Evolutionary conservation across 106 monocot genomes (phyloP).

Genomic region (Dendrobium chrysotoxum): DNA sequence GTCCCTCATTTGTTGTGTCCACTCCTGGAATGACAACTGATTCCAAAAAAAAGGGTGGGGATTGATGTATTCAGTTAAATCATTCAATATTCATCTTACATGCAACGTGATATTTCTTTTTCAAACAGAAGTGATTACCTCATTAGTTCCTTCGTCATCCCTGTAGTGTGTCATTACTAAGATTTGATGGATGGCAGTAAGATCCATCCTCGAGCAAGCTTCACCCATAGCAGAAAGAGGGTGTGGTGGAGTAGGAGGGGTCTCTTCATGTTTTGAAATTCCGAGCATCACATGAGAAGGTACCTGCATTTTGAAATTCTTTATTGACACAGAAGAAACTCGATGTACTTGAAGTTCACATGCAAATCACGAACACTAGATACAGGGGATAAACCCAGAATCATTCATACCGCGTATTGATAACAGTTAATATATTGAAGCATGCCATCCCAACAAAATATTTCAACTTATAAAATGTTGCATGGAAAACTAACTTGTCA

Average conservation of each 20-base stretch:
- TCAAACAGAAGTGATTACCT: conserved; percentile 36
- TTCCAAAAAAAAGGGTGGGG: background rate
- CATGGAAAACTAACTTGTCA: too few species aligned
- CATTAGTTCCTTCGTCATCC: conserved; percentile 92
- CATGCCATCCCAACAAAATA: too few species aligned
- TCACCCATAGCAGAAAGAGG: conserved; percentile 82
- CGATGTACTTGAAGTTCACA: background rate
- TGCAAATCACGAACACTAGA: too few species aligned
- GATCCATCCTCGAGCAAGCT: conserved; percentile 94
- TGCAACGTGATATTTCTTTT: background rate
- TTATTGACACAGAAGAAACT: too few species aligned
- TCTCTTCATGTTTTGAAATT: conserved; percentile 61
- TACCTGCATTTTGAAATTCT: conserved; percentile 32
- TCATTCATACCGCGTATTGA: too few species aligned
- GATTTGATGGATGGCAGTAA: conserved; percentile 93
- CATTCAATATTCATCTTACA: background rate
- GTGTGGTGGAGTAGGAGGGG: conserved; percentile 40
- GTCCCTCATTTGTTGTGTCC: conserved; percentile 92
- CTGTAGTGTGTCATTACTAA: conserved; percentile 72
- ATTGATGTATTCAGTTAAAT: background rate
- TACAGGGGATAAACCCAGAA: too few species aligned
- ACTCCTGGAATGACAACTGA: conserved; percentile 91
- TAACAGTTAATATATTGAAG: too few species aligned
- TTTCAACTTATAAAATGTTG: too few species aligned
- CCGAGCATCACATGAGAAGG: conserved; percentile 92